Evolutionary conservation across 768 basidiomycete genomes (phyloP), one percentile per base, ranked within the genome.

Genomic region (Boletus reticulatus): DNA sequence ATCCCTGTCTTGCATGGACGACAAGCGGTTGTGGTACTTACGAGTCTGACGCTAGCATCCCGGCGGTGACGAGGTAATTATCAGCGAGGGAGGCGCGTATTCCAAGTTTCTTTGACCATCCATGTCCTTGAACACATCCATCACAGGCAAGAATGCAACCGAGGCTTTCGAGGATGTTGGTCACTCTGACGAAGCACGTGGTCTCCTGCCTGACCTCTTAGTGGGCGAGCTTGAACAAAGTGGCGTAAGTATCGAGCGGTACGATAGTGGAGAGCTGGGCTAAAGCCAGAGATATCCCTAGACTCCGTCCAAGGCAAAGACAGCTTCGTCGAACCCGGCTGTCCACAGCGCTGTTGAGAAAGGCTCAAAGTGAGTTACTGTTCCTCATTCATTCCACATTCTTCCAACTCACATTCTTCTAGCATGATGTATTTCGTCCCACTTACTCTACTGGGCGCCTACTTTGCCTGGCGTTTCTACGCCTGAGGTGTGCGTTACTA

Each of bases 81-180:
- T 98, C 50, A 88, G 91, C 56, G 97, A 99, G 76, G 87, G 85
- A 68, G 91, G 92, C 87, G 75, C 68, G 89, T 80, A 67, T 68
- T 72, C 57, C 44, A 60, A 53, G 19, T 24, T 57, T 41, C 20
- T 37, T 56, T 54, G 36, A 36, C 32, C 32, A 42, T 31, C 22
- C 47, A 31, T 17, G 22, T 53, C 29, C 22, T 16, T 44, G 32
- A 50, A 56, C n/a, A 45, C n/a, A 17, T 32, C 43, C 48, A 38
- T 60, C 58, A 19, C 73, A 95, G 94, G 91, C 64, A 87, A 89
- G 71, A 94, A 98, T 71, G 95, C 96, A 22, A 95, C 96, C 34
- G 97, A 98, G 67, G 94, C 97, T 7, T 99, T 99, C 67, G 96
- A 98, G 76, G 97, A 99, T 72, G 96, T 99, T 31, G 97, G 97